These are phyloP conservation scores for Fusarium bactridioides DNA, from an alignment of 2,329 filamentous ascomycete species.

Conservation along the genomic window DNA sequence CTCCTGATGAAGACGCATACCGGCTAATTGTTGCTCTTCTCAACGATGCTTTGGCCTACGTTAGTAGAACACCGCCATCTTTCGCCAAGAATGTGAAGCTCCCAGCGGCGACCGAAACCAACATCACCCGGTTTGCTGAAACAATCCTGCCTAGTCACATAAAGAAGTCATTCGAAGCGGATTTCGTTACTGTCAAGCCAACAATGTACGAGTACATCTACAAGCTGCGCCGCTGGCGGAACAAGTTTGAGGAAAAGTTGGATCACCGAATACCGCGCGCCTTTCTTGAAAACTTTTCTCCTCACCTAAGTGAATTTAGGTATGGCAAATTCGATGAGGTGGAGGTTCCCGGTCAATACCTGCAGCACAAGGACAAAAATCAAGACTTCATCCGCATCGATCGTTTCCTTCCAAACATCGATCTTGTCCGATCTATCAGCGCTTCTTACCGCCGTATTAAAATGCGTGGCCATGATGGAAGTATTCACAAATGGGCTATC, in stretches of 20 bases:
- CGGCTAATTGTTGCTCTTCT: constrained; percentile 95
- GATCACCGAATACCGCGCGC: constrained; percentile 79
- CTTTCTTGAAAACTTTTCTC: constrained; percentile 85
- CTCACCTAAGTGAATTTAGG: constrained; percentile 92
- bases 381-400: constrained; percentile 98
- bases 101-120: constrained; percentile 88
- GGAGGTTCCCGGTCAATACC: constrained; percentile 95
- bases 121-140: constrained; percentile 96
- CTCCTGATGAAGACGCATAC: constrained; percentile 97
- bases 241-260: constrained; percentile 97
- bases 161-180: constrained; percentile 94
- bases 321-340: constrained; percentile 99
- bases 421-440: constrained; percentile 88
- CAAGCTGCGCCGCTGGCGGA: constrained; percentile 93
- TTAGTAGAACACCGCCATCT: constrained; percentile 83
- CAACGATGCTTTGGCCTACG: constrained; percentile 93
- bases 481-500: constrained; percentile 94
- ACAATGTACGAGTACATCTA: constrained; percentile 99
- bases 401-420: constrained; percentile 93
- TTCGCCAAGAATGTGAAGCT: constrained; percentile 93
- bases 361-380: constrained; percentile 98
- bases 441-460: constrained; percentile 92
- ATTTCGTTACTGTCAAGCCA: constrained; percentile 94
- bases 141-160: constrained; percentile 95
- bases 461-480: constrained; percentile 97